Conservation (phyloP, 1,284 basidiomycete species). For the Exsudoporus floridanus region DNA sequence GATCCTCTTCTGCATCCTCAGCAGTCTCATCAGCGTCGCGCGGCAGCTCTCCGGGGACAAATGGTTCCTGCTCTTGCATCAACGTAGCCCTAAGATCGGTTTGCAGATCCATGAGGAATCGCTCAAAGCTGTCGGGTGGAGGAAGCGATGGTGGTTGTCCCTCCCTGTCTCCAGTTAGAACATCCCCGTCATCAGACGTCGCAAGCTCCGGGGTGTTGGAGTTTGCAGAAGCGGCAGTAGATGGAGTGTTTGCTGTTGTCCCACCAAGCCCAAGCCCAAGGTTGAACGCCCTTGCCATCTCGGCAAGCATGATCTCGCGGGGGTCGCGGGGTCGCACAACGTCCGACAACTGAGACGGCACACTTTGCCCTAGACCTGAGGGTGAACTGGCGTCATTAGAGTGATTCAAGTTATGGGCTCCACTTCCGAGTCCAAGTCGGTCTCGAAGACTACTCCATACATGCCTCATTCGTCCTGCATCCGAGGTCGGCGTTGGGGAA, state of each 20-base stretch:
- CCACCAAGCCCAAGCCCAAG: conserved; percentile 57
- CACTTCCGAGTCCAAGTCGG: conserved; percentile 50
- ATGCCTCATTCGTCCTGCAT: conserved; percentile 48
- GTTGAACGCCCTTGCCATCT: conserved; percentile 76
- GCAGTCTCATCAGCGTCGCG: conserved; percentile 24
- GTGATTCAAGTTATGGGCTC: conserved; percentile 18
- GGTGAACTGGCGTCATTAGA: conserved; percentile 11
- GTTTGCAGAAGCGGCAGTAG: conserved; percentile 2
- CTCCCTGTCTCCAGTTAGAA: conserved; percentile 9
- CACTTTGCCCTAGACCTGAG: conserved; percentile 10
- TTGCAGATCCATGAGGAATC: conserved; percentile 73
- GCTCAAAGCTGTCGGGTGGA: conserved; percentile 70
- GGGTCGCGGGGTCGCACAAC: conserved; percentile 42
- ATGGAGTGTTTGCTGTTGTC: conserved; percentile 11
- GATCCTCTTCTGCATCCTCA: conserved; percentile 21
- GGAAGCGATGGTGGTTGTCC: conserved; percentile 37
- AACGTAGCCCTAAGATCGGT: conserved; percentile 62
- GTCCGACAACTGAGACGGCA: conserved; percentile 25
- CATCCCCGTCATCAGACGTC: conserved; percentile 4
- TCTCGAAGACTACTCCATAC: conserved; percentile 68
- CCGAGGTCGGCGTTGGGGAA: conserved; percentile 51
- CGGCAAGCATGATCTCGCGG: conserved; percentile 63
- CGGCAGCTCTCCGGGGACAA: conserved; percentile 7
- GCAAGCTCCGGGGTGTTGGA: conserved; percentile 12
- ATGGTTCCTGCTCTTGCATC: conserved; percentile 34